Base-by-base conservation (phyloP, 139 green algal genomes). In the Pleodorina starrii region DNA sequence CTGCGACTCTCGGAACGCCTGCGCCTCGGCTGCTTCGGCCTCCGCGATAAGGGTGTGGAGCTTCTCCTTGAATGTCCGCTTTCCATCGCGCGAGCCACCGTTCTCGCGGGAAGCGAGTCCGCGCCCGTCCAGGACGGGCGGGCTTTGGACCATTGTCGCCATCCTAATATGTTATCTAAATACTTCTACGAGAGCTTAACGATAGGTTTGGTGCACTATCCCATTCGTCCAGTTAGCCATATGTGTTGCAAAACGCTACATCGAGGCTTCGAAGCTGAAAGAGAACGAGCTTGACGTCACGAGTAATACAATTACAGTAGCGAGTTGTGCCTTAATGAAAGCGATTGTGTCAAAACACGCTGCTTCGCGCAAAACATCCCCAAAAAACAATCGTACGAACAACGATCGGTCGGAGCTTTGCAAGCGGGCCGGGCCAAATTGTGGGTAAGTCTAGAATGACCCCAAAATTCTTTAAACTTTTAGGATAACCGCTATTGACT, bases 21-120 rank as follows among this genome's bases (percentile, higher is more conserved):
- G 69, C 14, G 60, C 42, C 72, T 92, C 89, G 23, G 89, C 89
- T 1, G 83, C 54, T 51, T 92, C 75, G 3, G 89, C 88, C 44
- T 89, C 91, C 6, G 89, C 75, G 9, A 92, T 66, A 0, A 93
- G 72, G 36, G 10, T 43, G 29, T 91, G 87, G 16, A 93, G 84
- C 84, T 93, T 93, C 11, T 91, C 91, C 46, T 93, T 93, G 71
- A 93, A 93, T 2, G 91, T 93, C 5, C 85, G 85, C 38, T 93
- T 93, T 27, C 80, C 80, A 9, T 75, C 80, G 59, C 42, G 80
- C 1, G 80, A 86, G 6, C 40, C 25, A 42, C 80, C 80, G 21
- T 43, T 86, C 25, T 81, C 84, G 10, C 72, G 63, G 21, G 68
- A 82, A 0, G 29, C 38, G 2, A 87, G 36, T 19, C 60, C 80